Conservation (phyloP, 1,284 basidiomycete species). For the Cutaneotrichosporon spelunceum region DNA sequence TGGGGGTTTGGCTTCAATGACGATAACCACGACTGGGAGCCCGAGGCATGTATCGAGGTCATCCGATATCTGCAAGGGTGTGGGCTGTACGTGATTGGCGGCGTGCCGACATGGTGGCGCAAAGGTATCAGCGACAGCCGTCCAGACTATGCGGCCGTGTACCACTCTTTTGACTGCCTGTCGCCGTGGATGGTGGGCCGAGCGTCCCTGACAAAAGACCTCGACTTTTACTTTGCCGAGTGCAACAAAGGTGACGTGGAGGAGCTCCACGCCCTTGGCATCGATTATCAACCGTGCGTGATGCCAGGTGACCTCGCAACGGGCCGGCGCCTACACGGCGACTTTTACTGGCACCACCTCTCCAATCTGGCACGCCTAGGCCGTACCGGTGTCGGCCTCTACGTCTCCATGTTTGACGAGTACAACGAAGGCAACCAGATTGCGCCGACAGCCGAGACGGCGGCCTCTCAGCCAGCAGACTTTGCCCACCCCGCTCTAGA, state of each 20-base stretch:
- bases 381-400: conserved; percentile 8
- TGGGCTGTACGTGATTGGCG: conserved; percentile 22
- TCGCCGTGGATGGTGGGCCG: conserved; percentile 28
- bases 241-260: conserved; percentile 15
- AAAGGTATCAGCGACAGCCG: conserved; percentile 17
- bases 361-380: conserved; percentile 18
- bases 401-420: conserved; percentile 28
- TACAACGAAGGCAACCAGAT: conserved; percentile 28
- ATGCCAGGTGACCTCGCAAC: conserved; percentile 24
- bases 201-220: conserved; percentile 14
- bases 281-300: conserved; percentile 25
- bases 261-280: conserved; percentile 11
- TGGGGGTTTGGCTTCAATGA: conserved; percentile 28
- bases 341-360: conserved; percentile 27
- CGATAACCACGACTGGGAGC: conserved; percentile 12
- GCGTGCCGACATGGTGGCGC: conserved; percentile 27
- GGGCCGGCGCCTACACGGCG: conserved; percentile 18
- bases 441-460: conserved; percentile 24
- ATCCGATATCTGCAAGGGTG: conserved; percentile 21
- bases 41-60: conserved; percentile 17
- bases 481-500: conserved; percentile 20
- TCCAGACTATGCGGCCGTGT: conserved; percentile 16
- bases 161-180: conserved; percentile 21
- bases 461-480: conserved; percentile 17
- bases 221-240: conserved; percentile 17